Conservation (phyloP, 1,284 basidiomycete genomes). For the Exobasidium rhododendri region DNA sequence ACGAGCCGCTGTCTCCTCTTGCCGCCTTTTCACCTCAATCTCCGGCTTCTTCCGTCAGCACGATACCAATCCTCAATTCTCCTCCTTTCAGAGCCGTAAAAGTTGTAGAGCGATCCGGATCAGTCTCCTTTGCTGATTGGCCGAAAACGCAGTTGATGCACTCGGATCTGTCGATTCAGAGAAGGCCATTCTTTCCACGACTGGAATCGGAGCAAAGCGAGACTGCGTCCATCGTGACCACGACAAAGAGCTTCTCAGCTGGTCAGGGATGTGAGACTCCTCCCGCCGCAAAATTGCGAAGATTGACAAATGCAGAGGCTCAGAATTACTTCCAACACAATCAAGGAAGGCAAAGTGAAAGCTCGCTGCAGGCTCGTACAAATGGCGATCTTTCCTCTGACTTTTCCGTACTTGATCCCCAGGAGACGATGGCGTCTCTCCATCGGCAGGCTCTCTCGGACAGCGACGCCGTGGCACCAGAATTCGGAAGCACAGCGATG, state of each 20-base stretch:
- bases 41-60: not conserved
- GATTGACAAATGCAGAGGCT: conserved; percentile 15
- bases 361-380: too few species aligned
- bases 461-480: not conserved
- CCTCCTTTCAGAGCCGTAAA: not conserved
- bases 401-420: too few species aligned
- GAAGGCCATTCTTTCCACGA: conserved; percentile 13
- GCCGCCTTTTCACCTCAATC: not conserved
- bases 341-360: too few species aligned
- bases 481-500: not conserved
- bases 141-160: conserved; percentile 17
- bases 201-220: conserved; percentile 11
- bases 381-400: too few species aligned
- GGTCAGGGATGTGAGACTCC: not conserved
- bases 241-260: not conserved
- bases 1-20: conserved; percentile 19
- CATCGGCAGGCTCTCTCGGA: not conserved
- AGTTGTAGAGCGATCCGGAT: conserved; percentile 7
- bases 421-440: too few species aligned
- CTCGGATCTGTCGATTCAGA: conserved; percentile 14
- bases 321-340: conserved; percentile 14
- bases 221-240: not conserved
- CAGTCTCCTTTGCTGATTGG: conserved; percentile 8
- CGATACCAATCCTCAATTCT: not conserved
- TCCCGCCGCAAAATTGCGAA: not conserved